Percentiles rank a stretch among this genome's conserved stretches.
Conservation (phyloP, 495 filamentous ascomycete genomes). For the Penicillium daleae region DNA sequence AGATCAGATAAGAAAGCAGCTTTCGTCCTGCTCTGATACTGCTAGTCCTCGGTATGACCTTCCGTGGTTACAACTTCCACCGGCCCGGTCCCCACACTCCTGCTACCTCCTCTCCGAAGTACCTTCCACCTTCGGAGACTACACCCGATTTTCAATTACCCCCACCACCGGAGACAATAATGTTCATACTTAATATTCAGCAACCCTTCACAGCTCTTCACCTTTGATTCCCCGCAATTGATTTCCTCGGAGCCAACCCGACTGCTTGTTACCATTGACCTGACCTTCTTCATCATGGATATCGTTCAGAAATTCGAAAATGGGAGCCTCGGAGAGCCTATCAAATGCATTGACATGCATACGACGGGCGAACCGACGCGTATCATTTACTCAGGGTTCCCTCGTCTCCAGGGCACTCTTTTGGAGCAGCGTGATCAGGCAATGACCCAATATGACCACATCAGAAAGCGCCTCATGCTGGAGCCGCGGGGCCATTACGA, state of each 20-base stretch:
- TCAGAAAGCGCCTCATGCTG: constrained; percentile 26
- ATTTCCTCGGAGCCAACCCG: not conserved
- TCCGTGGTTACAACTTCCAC: not conserved
- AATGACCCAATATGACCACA: constrained; percentile 24
- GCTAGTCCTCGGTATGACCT: not conserved
- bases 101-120: not conserved
- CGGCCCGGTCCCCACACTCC: not conserved
- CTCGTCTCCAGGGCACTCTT: constrained; percentile 21
- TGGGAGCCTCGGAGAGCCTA: constrained; percentile 3
- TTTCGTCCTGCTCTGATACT: not conserved
- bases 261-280: not conserved
- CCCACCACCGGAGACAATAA: not conserved
- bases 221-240: not conserved
- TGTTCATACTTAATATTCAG: not conserved
- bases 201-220: not conserved
- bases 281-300: not conserved
- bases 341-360: constrained; percentile 32
- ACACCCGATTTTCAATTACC: not conserved
- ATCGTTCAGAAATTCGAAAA: constrained; percentile 3
- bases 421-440: constrained; percentile 29
- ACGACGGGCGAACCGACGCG: constrained; percentile 32
- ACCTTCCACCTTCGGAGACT: not conserved
- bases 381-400: constrained; percentile 23
- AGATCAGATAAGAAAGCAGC: not conserved
- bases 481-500: constrained; percentile 32